These are phyloP conservation scores for Arxiozyma bovina DNA, from an alignment of 1,139 yeast species.

Conservation along the genomic window DNA sequence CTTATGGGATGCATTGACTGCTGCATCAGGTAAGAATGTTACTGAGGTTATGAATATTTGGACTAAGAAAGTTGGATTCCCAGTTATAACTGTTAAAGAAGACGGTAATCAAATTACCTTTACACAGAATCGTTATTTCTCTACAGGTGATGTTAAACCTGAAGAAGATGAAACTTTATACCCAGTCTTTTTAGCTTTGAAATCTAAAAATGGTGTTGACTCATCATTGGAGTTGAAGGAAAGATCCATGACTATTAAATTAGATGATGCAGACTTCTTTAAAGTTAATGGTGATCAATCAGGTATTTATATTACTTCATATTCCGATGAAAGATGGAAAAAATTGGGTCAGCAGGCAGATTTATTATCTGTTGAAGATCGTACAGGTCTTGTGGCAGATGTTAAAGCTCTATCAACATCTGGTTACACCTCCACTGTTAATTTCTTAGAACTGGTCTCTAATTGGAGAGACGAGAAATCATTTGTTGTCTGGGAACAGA, in stretches of 20 bases:
- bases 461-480: slow-evolving; percentile 61
- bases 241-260: slow-evolving; percentile 43
- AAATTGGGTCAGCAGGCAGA: slow-evolving; percentile 72
- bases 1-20: slow-evolving; percentile 68
- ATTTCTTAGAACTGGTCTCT: slow-evolving; percentile 54
- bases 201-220: slow-evolving; percentile 58
- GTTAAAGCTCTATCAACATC: slow-evolving; percentile 64
- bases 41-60: slow-evolving; percentile 65
- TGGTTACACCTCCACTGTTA: slow-evolving; percentile 62
- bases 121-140: slow-evolving; percentile 65
- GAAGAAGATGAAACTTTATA: slow-evolving; percentile 65
- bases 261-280: slow-evolving; percentile 43
- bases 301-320: slow-evolving; percentile 76
- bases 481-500: slow-evolving; percentile 74
- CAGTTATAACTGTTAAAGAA: slow-evolving; percentile 59
- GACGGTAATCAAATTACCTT: slow-evolving; percentile 41
- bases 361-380: slow-evolving; percentile 67
- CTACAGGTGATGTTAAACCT: slow-evolving; percentile 67
- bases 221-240: slow-evolving; percentile 49
- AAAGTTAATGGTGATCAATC: slow-evolving; percentile 77
- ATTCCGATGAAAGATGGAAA: slow-evolving; percentile 63
- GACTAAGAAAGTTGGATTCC: slow-evolving; percentile 80
- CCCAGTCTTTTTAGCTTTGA: slow-evolving; percentile 77
- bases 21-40: slow-evolving; percentile 69
- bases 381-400: slow-evolving; percentile 81